These are phyloP conservation scores for Xylaria nigripes DNA, from an alignment of 495 filamentous ascomycete genomes.

Conservation along the genomic window DNA sequence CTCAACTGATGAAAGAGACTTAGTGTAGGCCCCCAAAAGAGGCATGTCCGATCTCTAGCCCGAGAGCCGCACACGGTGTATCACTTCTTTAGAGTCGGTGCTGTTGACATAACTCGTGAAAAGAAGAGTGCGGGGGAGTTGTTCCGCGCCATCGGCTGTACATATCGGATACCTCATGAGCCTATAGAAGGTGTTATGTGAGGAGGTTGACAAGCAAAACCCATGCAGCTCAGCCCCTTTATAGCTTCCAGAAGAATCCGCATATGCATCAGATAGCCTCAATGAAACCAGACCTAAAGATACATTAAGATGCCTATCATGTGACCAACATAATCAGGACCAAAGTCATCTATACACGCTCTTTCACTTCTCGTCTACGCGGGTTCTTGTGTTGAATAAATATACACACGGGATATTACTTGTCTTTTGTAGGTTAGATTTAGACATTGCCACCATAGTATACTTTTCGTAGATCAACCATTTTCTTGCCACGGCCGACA, in stretches of 20 bases:
- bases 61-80: neutral
- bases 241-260: neutral
- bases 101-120: neutral
- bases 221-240: neutral
- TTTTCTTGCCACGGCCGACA: conserved; percentile 76
- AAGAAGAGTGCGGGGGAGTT: neutral
- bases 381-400: conserved; percentile 5
- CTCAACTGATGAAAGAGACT: neutral
- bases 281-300: neutral
- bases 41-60: neutral
- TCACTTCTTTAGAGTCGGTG: too few species aligned
- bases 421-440: conserved; percentile 10
- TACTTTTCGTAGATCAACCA: conserved; percentile 92
- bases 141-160: neutral
- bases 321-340: neutral
- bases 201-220: neutral
- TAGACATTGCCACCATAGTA: conserved; percentile 80
- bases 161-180: neutral
- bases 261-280: neutral
- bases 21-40: too few species aligned
- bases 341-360: neutral
- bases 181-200: neutral
- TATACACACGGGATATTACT: conserved; percentile 4
- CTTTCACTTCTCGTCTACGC: neutral
- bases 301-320: neutral